phyloP scores from a whole-genome alignment of 129 eudicot species.

The Lactuca saligna region DNA sequence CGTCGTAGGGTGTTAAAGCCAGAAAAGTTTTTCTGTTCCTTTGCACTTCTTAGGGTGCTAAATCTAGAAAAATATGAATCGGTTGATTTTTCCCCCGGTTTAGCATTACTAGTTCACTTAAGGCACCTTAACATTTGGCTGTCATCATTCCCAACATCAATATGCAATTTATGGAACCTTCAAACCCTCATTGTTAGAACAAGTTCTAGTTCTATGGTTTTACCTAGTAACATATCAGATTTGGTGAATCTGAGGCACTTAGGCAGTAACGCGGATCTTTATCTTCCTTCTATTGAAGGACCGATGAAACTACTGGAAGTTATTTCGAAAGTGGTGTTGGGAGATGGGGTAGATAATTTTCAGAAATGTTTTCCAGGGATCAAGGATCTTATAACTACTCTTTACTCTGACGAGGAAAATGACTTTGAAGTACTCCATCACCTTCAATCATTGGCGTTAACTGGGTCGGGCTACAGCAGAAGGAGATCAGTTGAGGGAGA shows the following conservation, averaged over 20 bases:
- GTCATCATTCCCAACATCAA: neutral
- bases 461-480: no score
- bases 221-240: neutral
- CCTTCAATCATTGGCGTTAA: no score
- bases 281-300: neutral
- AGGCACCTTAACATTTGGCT: conserved; percentile 18
- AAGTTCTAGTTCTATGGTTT: accelerated
- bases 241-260: conserved; percentile 23
- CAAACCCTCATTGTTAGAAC: conserved; percentile 7
- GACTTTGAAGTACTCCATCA: no score
- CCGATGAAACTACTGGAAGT: conserved; percentile 13
- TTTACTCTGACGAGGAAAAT: neutral
- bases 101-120: conserved; percentile 17
- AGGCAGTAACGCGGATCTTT: neutral
- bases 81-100: neutral
- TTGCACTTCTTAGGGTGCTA: conserved; percentile 9
- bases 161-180: conserved; percentile 14
- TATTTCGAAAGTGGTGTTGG: neutral
- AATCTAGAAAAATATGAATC: neutral
- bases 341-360: neutral
- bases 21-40: neutral
- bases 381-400: neutral
- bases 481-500: no score
- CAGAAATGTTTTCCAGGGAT: neutral
- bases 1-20: no score